Base-by-base conservation (phyloP, 352 stramenopile species). In the Globisporangium polare region DNA sequence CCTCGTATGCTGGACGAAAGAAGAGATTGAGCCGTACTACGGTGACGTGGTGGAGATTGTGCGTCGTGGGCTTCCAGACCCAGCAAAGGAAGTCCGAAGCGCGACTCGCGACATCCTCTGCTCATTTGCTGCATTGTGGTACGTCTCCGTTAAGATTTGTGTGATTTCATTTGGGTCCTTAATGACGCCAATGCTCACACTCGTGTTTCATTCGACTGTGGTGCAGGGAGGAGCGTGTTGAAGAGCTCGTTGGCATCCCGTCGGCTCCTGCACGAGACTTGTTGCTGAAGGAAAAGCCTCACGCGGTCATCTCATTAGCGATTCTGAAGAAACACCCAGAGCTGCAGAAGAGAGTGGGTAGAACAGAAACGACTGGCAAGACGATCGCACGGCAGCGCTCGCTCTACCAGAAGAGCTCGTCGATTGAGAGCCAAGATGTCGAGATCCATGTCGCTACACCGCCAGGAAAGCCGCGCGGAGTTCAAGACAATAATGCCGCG, bases 31-130 rank as follows among this genome's bases (percentile, higher is more conserved):
- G 46, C 56, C 65, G 4, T 78, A 65, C 46, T 80, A 81, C 53
- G 41, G 51, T 9, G 80, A 88, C n/a, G 43, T 90, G 45, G 46
- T 88, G 20, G 74, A 83, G 5, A 76, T 90, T 0, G 62, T 90
- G 33, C 66, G 60, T 24, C 66, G 64, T 22, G 83, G 75, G 10
- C 58, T 92, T 27, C 58, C 73, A 3, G 76, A 89, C 59, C 67
- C 83, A 6, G 69, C 74, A 3, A 50, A 63, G 0, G 35, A 62
- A 18, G 80, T 90, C 5, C 73, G 83, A 0, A 75, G 74, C 29
- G 58, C 58, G 2, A 73, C 69, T 45, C 83, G 83, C 46, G 70
- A 89, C 18, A 67, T 71, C 5, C 72, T 89, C 42, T 80, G 65
- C 35, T 61, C 54, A 17, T 72, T 90, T 22, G 73, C 78, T 3